Percentiles rank a stretch among this genome's conserved stretches.
phyloP scores from a whole-genome alignment of 257 asterid species.

The Nicotiana benthamiana region DNA sequence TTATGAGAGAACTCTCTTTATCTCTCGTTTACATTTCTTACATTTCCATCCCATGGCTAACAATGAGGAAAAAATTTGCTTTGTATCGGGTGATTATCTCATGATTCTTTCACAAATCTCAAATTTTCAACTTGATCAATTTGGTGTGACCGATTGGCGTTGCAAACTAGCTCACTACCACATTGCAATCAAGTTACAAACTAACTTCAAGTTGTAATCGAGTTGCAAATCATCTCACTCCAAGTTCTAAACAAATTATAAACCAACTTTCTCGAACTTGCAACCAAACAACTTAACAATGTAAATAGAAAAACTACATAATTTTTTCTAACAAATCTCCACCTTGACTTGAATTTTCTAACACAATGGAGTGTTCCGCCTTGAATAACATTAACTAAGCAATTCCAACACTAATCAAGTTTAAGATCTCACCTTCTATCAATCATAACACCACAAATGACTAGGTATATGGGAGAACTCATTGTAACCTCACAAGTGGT shows the following conservation, averaged over 20 bases:
- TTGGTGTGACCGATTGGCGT: neutral
- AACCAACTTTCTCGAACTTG: neutral
- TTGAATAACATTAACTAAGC: neutral
- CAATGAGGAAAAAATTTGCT: neutral
- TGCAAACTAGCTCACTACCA: too few species aligned
- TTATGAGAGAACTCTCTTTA: neutral
- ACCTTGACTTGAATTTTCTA: neutral
- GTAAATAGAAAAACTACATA: neutral
- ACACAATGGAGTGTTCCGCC: neutral
- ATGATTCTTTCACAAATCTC: neutral
- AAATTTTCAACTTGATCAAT: slow-evolving; percentile 1
- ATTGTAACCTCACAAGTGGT: neutral
- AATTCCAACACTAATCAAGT: neutral
- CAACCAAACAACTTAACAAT: neutral
- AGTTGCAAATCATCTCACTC: neutral
- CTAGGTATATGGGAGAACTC: neutral
- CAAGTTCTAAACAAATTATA: neutral
- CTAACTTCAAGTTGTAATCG: neutral
- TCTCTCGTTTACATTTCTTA: neutral
- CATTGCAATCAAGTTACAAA: too few species aligned
- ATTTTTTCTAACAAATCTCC: neutral
- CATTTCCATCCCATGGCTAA: neutral
- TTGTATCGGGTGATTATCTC: neutral
- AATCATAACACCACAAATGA: neutral
- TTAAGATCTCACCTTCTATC: neutral